Percentiles rank a stretch among this genome's conserved stretches.
phyloP scores from a whole-genome alignment of 495 filamentous ascomycete genomes.

The Sordaria brevicollis region DNA sequence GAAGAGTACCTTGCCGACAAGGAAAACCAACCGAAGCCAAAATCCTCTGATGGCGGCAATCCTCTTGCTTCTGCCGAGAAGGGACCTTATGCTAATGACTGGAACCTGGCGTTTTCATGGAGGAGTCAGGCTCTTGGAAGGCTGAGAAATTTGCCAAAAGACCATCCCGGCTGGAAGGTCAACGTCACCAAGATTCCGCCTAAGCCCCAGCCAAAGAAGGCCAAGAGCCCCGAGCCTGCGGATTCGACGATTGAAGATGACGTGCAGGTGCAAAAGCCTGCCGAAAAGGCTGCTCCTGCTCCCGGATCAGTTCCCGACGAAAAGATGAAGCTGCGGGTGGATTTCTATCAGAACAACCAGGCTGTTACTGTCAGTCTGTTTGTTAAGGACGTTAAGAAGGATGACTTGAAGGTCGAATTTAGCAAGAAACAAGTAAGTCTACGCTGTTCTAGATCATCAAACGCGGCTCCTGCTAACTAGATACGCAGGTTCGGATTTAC shows the following conservation, averaged over 20 bases:
- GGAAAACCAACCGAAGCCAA: slow-evolving; percentile 18
- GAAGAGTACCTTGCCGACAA: slow-evolving; percentile 17
- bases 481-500: slow-evolving; percentile 12
- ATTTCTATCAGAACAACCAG: slow-evolving; percentile 31
- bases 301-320: slow-evolving; percentile 17
- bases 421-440: slow-evolving; percentile 14
- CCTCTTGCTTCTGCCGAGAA: slow-evolving; percentile 3
- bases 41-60: neutral
- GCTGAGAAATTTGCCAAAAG: slow-evolving; percentile 54
- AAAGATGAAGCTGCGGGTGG: slow-evolving; percentile 19
- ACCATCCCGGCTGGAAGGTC: slow-evolving; percentile 46
- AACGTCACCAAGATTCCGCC: slow-evolving; percentile 57
- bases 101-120: slow-evolving; percentile 30
- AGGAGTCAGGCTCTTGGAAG: slow-evolving; percentile 31
- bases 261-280: slow-evolving; percentile 18
- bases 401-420: slow-evolving; percentile 21
- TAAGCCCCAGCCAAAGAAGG: slow-evolving; percentile 24
- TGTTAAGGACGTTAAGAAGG: slow-evolving; percentile 26
- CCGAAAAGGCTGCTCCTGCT: slow-evolving; percentile 3
- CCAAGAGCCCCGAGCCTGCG: slow-evolving; percentile 2
- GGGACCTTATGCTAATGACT: slow-evolving; percentile 15
- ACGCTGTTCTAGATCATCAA: neutral
- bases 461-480: neutral
- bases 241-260: neutral
- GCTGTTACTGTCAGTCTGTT: slow-evolving; percentile 27